Conservation (phyloP, 768 basidiomycete genomes). For the Trametes villosa region DNA sequence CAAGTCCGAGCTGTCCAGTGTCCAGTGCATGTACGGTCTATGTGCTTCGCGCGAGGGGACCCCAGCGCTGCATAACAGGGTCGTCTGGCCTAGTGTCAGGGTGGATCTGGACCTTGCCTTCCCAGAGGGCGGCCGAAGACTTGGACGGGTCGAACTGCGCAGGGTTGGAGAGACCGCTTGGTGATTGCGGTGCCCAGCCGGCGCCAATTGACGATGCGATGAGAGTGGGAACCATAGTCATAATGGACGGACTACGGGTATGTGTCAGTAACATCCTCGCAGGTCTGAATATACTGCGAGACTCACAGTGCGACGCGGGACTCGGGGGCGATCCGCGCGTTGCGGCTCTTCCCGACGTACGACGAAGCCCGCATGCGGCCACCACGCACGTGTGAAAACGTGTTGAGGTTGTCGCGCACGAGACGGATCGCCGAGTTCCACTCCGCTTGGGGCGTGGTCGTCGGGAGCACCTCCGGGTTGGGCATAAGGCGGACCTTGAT, state of each 20-base stretch:
- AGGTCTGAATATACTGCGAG: slow-evolving; percentile 5
- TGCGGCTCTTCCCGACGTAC: slow-evolving; percentile 84
- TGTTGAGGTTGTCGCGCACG: slow-evolving; percentile 84
- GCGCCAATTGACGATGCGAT: slow-evolving; percentile 76
- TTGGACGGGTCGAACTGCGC: slow-evolving; percentile 76
- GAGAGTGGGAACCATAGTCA: slow-evolving; percentile 78
- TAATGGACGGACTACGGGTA: slow-evolving; percentile 60
- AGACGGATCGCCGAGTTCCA: slow-evolving; percentile 83
- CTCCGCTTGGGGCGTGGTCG: slow-evolving; percentile 55
- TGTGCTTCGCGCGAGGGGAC: slow-evolving; percentile 18
- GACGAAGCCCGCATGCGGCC: slow-evolving; percentile 87
- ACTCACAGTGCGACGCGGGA: slow-evolving; percentile 52
- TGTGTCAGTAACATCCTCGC: slow-evolving; percentile 27
- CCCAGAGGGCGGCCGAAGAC: slow-evolving; percentile 82
- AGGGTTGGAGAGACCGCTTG: slow-evolving; percentile 67
- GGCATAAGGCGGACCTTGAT: slow-evolving; percentile 61
- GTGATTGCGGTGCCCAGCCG: slow-evolving; percentile 60
- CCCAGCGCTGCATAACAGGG: slow-evolving; percentile 41
- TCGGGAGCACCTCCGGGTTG: slow-evolving; percentile 69
- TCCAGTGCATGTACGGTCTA: slow-evolving; percentile 12
- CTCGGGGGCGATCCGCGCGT: slow-evolving; percentile 53
- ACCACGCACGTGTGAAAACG: slow-evolving; percentile 84
- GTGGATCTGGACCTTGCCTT: slow-evolving; percentile 86
- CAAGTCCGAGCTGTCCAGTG: slow-evolving; percentile 5
- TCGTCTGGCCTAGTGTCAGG: slow-evolving; percentile 82